phyloP scores from a whole-genome alignment of 768 basidiomycete species.

The Phlebiopsis flavidoalba region DNA sequence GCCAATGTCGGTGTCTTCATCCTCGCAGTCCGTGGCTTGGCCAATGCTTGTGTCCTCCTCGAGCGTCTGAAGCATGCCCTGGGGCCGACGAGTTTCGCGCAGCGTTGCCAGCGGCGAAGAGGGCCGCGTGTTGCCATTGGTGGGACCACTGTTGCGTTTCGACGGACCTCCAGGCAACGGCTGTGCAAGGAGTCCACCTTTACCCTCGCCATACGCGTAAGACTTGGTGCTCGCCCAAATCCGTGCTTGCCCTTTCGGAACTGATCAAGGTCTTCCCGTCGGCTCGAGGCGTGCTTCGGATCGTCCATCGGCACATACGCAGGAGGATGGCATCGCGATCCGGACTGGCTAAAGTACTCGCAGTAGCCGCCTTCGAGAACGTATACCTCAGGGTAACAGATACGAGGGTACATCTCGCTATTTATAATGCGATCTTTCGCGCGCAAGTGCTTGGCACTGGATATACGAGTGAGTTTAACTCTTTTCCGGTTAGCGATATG shows the following conservation, averaged over 20 bases:
- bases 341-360: slow-evolving; percentile 70
- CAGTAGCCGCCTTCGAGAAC: slow-evolving; percentile 96
- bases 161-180: slow-evolving; percentile 30
- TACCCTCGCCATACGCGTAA: slow-evolving; percentile 84
- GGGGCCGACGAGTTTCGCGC: slow-evolving; percentile 55
- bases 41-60: slow-evolving; percentile 61
- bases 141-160: slow-evolving; percentile 67
- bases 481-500: too few species aligned
- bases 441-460: slow-evolving; percentile 89
- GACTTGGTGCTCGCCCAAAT: slow-evolving; percentile 87
- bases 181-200: slow-evolving; percentile 33
- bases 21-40: slow-evolving; percentile 49
- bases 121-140: slow-evolving; percentile 36
- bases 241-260: slow-evolving; percentile 70
- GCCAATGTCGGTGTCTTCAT: slow-evolving; percentile 73
- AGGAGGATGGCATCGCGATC: slow-evolving; percentile 68
- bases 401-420: slow-evolving; percentile 83
- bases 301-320: slow-evolving; percentile 96
- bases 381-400: slow-evolving; percentile 96
- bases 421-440: slow-evolving; percentile 87
- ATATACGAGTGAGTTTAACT: background rate
- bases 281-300: slow-evolving; percentile 72
- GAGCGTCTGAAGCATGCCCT: slow-evolving; percentile 49
- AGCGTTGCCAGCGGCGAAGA: slow-evolving; percentile 68
- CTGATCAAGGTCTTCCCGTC: slow-evolving; percentile 84